Evolutionary conservation across 257 asterid genomes (phyloP), one percentile per base, ranked within the genome.

Genomic region (Anisodus tanguticus): DNA sequence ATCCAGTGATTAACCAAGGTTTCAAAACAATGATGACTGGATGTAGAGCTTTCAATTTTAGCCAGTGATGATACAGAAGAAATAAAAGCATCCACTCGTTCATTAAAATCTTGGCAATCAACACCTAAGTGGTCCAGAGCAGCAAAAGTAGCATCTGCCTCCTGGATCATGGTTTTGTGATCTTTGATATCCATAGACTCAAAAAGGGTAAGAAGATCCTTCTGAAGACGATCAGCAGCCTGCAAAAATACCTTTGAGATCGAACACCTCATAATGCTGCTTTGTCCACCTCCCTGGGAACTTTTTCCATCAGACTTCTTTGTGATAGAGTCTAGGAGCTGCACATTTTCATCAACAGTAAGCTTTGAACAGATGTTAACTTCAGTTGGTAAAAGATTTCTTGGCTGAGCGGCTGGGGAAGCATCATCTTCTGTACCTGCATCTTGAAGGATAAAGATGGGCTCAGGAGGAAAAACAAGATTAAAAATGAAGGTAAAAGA

Each of bases 101-200:
- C 57, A 80, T 87, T 76, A 67, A 90, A 84, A 66, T 86, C 83
- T 83, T 79, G 82, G 74, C 84, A 60, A 62, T 87, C 85, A 3
- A 82, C 45, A 22, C 22, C 31, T 57, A 90, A 76, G 12, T 59
- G 81, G 70, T 85, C 91, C 16, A 92, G 83, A 26, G 95, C 93
- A 47, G 86, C 84, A 85, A 87, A 90, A 2, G 91, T 87, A 41
- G 76, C 82, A 64, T 88, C 83, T 26, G 92, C 88, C 37, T 72
- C 93, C 37, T 49, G 77, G 39, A 26, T 68, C 91, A 92, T 90
- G 85, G 87, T 59, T 58, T 84, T 82, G 13, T 91, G 91, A 83
- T 91, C 91, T 55, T 83, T 84, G 58, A 74, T 67, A 82, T 87
- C 88, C 86, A 79, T 82, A 1, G 84, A 82, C 81, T 87, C 91